Base-by-base conservation (phyloP, 352 stramenopile genomes). In the Pythium volutum region DNA sequence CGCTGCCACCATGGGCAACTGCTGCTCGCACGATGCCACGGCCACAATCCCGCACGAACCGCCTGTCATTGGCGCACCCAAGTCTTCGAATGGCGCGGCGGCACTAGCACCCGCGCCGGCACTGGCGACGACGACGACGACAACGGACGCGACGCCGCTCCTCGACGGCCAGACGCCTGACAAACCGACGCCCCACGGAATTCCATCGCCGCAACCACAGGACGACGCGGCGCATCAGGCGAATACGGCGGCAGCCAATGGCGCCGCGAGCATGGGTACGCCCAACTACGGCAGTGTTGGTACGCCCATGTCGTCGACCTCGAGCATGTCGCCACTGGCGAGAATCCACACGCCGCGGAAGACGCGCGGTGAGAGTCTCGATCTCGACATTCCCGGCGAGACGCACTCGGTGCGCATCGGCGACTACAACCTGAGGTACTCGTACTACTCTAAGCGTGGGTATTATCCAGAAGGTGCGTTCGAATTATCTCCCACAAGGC, bases 401-500 rank as follows among this genome's bases (percentile, higher is more conserved):
- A 91, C 79, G 15, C 76, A 93, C 57, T 69, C 85, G 27, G 75
- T 95, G 36, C 77, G 75, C 57, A 89, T 92, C 42, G 82, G 80
- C 23, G 74, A 81, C 64, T 97, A 94, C 66, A 88, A 85, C 39
- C 73, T 97, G 26, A 75, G 84, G 56, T 98, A 98, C 73, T 96
- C 91, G 39, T 97, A 93, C 71, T 88, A 97, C 62, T 97, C 89
- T 12, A 97, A 98, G 69, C 81, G 91, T 45, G 95, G 95, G 22
- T 98, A 97, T 60, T 98, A 98, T 76, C 93, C 93, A 12, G 90
- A 98, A 80, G 74, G 84, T 93, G 68, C 52, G 62, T 61, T 15
- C 5, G 7, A 15, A 34, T 10, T 46, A 8, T 15, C 18, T 18
- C 11, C 36, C 12, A 8, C 4, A 20, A 43, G 31, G 31, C 31